Evolutionary conservation across 352 stramenopile genomes (phyloP), one percentile per base, ranked within the genome.

Genomic region (Phytopythium montanum): DNA sequence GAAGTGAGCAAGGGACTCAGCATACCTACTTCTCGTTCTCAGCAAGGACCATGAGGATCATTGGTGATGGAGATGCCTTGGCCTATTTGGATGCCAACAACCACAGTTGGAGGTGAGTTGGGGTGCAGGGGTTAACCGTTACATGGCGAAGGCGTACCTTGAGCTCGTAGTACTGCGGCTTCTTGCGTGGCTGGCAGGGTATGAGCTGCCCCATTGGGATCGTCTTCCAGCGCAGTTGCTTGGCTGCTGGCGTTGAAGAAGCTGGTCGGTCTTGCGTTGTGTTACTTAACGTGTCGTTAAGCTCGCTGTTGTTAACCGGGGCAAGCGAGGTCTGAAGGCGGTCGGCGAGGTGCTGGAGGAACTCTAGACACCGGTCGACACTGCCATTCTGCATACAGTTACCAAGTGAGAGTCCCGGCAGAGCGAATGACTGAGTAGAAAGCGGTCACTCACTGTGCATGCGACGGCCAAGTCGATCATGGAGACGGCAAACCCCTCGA

Each of bases 41-140:
- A 18, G 72, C 41, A 4, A 86, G 56, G 3, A 86, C 44, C 72
- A 88, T 78, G 18, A 88, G 48, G 16, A 73, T 61, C 44, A 88
- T 59, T 10, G 76, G 75, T 12, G 71, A 61, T 10, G 54, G 21
- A 0, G 64, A 73, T 23, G 70, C 50, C 64, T 83, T 81, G 12
- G 66, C 52, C 71, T 83, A 13, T 0, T 28, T 46, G 13, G 2
- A 23, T 25, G 8, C 34, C 33, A 3, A 59, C 26, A 7, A 21
- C 19, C 23, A 39, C 10, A 5, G 5, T 58, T 26, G 13, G 33
- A 29, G 34, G 9, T 26, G 0, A 48, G 23, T 46, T 26, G 59
- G 23, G 16, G 34, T 19, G 45, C 5, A 21, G n/a, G n/a, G 18
- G 23, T 56, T 21, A 45, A 45, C 14, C 19, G 18, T 23, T 10